phyloP scores from a whole-genome alignment of 352 stramenopile species.

The Pythium apleroticum region DNA sequence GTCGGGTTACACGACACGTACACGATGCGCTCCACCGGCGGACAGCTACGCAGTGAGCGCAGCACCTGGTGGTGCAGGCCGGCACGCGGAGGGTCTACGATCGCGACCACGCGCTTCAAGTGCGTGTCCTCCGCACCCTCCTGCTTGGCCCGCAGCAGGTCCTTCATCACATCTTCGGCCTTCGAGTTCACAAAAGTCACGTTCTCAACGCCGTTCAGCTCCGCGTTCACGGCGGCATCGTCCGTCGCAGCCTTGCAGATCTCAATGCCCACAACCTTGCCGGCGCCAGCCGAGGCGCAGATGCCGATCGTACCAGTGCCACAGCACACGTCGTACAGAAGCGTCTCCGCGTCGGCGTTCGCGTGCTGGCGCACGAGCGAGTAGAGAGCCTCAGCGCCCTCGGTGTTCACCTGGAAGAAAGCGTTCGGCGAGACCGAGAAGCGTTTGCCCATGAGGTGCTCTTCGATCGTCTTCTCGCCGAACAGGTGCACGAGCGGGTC shows the following conservation, averaged over 20 bases:
- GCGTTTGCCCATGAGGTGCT: slow-evolving; percentile 83
- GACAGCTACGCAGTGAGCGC: slow-evolving; percentile 78
- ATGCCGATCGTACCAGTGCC: slow-evolving; percentile 98
- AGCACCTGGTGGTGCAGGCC: slow-evolving; percentile 94
- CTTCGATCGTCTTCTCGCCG: slow-evolving; percentile 72
- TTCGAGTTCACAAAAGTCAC: slow-evolving; percentile 91
- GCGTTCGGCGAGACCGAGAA: slow-evolving; percentile 91
- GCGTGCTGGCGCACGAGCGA: slow-evolving; percentile 91
- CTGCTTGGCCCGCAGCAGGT: slow-evolving; percentile 68
- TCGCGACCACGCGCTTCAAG: slow-evolving; percentile 88
- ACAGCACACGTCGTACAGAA: slow-evolving; percentile 98
- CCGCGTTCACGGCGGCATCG: slow-evolving; percentile 87
- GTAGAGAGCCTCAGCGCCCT: slow-evolving; percentile 95
- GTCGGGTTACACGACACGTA: slow-evolving; percentile 99
- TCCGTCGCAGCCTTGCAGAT: slow-evolving; percentile 90
- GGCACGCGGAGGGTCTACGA: slow-evolving; percentile 96
- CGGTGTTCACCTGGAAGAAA: slow-evolving; percentile 97
- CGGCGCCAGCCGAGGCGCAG: slow-evolving; percentile 80
- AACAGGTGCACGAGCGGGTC: slow-evolving; percentile 84
- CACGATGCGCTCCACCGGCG: slow-evolving; percentile 88
- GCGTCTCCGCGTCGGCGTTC: slow-evolving; percentile 66
- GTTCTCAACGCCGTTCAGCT: slow-evolving; percentile 84
- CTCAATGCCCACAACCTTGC: slow-evolving; percentile 87
- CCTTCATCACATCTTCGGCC: slow-evolving; percentile 90
- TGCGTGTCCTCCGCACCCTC: slow-evolving; percentile 49